Evolutionary conservation across 192 early-diverging fungal species (phyloP), one percentile per base, ranked within the genome.

Genomic region (Spizellomyces punctatus): DNA sequence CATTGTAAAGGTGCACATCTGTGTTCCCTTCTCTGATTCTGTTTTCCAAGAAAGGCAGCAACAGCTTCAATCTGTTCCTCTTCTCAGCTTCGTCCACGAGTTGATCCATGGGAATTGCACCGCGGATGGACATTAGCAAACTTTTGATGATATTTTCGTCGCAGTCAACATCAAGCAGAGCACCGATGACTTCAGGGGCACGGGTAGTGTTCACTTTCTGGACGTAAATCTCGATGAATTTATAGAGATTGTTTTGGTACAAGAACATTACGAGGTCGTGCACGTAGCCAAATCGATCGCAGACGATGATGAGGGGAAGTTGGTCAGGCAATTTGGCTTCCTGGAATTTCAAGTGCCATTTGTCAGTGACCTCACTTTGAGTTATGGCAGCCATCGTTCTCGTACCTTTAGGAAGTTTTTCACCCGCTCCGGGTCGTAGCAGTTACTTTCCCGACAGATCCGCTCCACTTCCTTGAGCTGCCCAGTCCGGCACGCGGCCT

Each of bases 221-320:
- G n/a, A 99, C 98, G 73, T 99, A 99, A 17, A 96, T 91, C 82
- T 98, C 98, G 76, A 99, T 97, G 82, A 94, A 98, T 85, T 96
- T 95, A 79, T 85, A 91, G 73, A 94, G 77, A 64, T 91, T 90
- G 82, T 95, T 95, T 66, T 96, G 94, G 84, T 98, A 98, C 75
- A 99, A 81, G 59, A 93, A 96, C 44, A 99, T 86, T 7, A 99
- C 93, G 36, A 99, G 83, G 69, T 99, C 98, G 72, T 99, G 96
- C 46, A 99, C 96, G 86, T 91, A 99, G 80, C 93, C 89, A 74
- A 92, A 94, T 57, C 98, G 90, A 77, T 99, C 98, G 83, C 98
- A 99, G 43, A 99, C 98, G 73, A 98, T 95, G 66, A 99, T 99
- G 66, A 99, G 80, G 21, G 98, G 98, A 62, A 99, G 87, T 78